These are phyloP conservation scores for Kwoniella pini DNA, from an alignment of 768 basidiomycete species.

Conservation along the genomic window DNA sequence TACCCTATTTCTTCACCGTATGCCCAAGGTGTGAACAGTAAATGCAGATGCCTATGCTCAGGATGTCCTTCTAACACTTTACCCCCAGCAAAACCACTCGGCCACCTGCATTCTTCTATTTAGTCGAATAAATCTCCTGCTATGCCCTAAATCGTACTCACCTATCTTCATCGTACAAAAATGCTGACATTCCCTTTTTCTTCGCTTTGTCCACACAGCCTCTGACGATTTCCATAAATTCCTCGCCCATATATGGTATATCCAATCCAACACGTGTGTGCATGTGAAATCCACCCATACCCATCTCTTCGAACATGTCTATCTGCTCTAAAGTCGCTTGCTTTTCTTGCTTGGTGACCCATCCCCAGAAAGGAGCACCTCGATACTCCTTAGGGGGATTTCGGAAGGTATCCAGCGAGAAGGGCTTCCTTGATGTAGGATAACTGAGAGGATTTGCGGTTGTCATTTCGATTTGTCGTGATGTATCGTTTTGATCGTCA, in stretches of 20 bases:
- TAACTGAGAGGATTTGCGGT: constrained; percentile 30
- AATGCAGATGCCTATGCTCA: constrained; percentile 30
- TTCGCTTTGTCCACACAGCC: constrained; percentile 31
- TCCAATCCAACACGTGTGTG: constrained; percentile 41
- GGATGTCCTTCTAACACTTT: constrained; percentile 35
- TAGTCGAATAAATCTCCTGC: too few species aligned
- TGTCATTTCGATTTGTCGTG: neutral
- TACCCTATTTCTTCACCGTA: constrained; percentile 31
- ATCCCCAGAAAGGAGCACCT: constrained; percentile 41
- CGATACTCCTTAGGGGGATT: constrained; percentile 35
- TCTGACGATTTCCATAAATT: constrained; percentile 39
- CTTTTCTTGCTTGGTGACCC: constrained; percentile 34
- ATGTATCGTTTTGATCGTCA: neutral
- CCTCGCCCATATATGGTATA: constrained; percentile 39
- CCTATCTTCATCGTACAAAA: constrained; percentile 44
- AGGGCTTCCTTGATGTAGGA: constrained; percentile 30
- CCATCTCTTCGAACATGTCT: constrained; percentile 33
- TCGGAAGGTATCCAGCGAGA: constrained; percentile 23
- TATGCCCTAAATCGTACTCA: constrained; percentile 3
- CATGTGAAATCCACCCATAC: constrained; percentile 43
- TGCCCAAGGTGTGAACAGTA: constrained; percentile 34
- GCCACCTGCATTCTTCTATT: constrained; percentile 41
- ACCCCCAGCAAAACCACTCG: constrained; percentile 41
- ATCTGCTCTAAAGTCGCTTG: constrained; percentile 19
- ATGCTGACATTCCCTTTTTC: constrained; percentile 41